phyloP scores from a whole-genome alignment of 768 basidiomycete genomes.

The Pleurotus eryngii region DNA sequence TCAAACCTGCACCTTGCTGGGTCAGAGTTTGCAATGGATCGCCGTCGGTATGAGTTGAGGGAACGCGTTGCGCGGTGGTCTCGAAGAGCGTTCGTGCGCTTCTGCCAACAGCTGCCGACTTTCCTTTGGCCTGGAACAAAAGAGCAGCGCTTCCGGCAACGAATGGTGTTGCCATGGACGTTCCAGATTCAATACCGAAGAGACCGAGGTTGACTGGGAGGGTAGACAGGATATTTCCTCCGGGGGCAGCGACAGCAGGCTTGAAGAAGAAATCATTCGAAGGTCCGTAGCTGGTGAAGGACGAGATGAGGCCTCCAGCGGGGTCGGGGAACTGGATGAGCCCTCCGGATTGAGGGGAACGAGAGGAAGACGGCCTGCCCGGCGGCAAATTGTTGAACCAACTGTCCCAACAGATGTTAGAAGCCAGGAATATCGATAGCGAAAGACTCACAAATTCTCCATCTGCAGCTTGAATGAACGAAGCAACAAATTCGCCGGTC shows the following conservation, averaged over 20 bases:
- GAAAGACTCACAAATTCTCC: constrained; percentile 47
- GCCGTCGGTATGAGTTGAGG: constrained; percentile 43
- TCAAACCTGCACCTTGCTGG: constrained; percentile 53
- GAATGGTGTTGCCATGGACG: constrained; percentile 44
- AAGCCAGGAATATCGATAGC: background rate
- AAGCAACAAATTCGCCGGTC: constrained; percentile 44
- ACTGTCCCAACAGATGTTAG: constrained; percentile 22
- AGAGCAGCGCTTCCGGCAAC: constrained; percentile 44
- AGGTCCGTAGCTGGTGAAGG: constrained; percentile 56
- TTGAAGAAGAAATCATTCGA: constrained; percentile 59
- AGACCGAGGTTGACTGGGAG: constrained; percentile 36
- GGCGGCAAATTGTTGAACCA: constrained; percentile 47
- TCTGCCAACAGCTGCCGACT: constrained; percentile 22
- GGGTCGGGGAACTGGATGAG: constrained; percentile 43
- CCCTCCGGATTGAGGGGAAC: constrained; percentile 46
- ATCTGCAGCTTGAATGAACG: constrained; percentile 52
- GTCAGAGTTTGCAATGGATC: constrained; percentile 49
- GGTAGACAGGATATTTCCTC: constrained; percentile 49
- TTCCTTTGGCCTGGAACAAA: constrained; percentile 38
- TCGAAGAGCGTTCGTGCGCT: constrained; percentile 34
- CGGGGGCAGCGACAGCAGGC: constrained; percentile 50
- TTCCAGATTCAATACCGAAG: constrained; percentile 40
- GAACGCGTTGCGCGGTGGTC: constrained; percentile 42
- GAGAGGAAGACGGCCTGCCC: constrained; percentile 38
- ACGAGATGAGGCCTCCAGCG: constrained; percentile 52